Evolutionary conservation across 176 grass and related monocot species (phyloP).

Genomic region (Zoysia pacifica): DNA sequence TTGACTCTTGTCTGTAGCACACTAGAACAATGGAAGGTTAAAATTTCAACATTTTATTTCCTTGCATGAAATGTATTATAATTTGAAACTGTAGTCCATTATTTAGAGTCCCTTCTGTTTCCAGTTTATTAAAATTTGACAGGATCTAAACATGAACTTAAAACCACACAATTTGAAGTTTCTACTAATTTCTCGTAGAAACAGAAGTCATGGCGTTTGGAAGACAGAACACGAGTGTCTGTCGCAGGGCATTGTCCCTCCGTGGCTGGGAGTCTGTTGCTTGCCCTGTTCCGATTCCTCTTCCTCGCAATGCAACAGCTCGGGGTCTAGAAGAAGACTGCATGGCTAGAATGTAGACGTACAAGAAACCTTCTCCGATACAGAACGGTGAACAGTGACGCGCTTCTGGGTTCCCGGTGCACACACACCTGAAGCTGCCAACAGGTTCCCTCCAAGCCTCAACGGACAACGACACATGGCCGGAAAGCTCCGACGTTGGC

Average conservation of each 20-base stretch:
- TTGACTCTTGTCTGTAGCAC: too few relatives aligned
- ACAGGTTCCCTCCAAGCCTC: not conserved
- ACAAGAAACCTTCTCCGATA: not conserved
- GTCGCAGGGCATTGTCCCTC: not conserved
- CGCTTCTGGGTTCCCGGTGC: not conserved
- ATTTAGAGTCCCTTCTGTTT: too few relatives aligned
- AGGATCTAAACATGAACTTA: too few relatives aligned
- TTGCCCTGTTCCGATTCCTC: not conserved
- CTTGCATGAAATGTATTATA: too few relatives aligned
- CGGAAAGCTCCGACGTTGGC: not conserved
- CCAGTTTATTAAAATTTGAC: too few relatives aligned
- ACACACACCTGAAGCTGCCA: not conserved
- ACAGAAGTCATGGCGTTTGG: too few relatives aligned
- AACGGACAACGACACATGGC: slow-evolving; percentile 26
- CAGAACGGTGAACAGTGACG: not conserved
- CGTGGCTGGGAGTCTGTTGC: not conserved
- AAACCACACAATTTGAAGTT: too few relatives aligned
- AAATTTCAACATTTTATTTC: too few relatives aligned
- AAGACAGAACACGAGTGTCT: too few relatives aligned
- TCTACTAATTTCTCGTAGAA: too few relatives aligned
- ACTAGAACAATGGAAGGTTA: too few relatives aligned
- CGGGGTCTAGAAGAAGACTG: not conserved
- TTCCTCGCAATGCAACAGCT: not conserved
- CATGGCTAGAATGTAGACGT: not conserved
- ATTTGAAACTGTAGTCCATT: too few relatives aligned